Evolutionary conservation across 2,329 filamentous ascomycete genomes (phyloP).

Genomic region (Epichloe sibirici): DNA sequence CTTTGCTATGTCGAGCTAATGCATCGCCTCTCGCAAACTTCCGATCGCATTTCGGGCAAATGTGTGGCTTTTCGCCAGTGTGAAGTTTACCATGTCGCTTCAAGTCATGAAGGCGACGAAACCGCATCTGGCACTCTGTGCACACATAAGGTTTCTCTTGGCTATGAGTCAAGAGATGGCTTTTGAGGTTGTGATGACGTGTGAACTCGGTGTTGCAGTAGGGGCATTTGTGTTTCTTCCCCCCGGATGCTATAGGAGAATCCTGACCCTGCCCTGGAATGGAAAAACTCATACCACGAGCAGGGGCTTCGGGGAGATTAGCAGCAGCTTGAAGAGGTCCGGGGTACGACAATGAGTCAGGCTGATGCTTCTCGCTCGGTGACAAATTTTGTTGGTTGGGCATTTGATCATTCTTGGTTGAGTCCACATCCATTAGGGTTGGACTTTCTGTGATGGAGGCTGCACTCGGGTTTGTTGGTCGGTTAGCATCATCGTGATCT

Average conservation of each 20-base stretch:
- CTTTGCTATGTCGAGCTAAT: conserved; percentile 87
- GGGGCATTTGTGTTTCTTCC: conserved; percentile 91
- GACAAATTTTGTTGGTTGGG: conserved; percentile 28
- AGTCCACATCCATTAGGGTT: conserved; percentile 42
- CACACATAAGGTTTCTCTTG: conserved; percentile 97
- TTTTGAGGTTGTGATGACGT: conserved; percentile 93
- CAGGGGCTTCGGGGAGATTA: conserved; percentile 31
- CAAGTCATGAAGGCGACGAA: conserved; percentile 83
- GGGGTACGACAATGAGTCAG: conserved; percentile 42
- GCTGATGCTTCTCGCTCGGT: conserved; percentile 38
- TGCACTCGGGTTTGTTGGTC: conserved; percentile 19
- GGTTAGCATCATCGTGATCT: conserved; percentile 32
- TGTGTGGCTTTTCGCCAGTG: conserved; percentile 88
- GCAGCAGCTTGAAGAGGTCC: conserved; percentile 33
- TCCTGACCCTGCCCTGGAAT: conserved; percentile 33
- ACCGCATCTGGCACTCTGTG: conserved; percentile 83
- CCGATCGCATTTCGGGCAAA: conserved; percentile 87
- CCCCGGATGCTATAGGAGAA: conserved; percentile 45
- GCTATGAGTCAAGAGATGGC: conserved; percentile 90
- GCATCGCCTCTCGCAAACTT: conserved; percentile 94
- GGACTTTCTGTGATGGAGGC: conserved; percentile 37
- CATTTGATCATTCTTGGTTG: conserved; percentile 25
- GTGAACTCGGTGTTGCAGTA: conserved; percentile 97
- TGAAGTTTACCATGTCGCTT: conserved; percentile 96
- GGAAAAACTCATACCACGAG: conserved; percentile 45